Conservation (phyloP, 441 rosid species). For the Eruca vesicaria region DNA sequence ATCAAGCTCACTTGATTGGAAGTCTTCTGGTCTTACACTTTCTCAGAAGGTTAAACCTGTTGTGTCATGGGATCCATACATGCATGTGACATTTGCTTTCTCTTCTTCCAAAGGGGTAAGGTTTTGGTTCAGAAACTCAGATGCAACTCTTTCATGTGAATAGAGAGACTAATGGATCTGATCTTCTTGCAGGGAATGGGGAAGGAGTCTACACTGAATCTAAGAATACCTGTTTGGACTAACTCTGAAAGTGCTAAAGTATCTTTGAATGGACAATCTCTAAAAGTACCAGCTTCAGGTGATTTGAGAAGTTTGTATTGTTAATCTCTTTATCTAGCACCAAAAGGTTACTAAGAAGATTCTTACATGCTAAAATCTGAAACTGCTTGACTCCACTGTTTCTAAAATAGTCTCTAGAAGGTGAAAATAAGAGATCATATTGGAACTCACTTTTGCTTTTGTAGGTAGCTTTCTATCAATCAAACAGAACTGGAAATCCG, state of each 20-base stretch:
- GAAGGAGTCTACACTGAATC: conserved; percentile 58
- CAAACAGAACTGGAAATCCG: conserved; percentile 54
- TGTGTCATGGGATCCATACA: conserved; percentile 68
- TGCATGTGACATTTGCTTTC: conserved; percentile 54
- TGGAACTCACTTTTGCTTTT: conserved; percentile 5
- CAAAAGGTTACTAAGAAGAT: not conserved
- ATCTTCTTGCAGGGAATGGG: conserved; percentile 44
- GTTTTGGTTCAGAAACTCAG: not conserved
- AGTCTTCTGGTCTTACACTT: conserved; percentile 50
- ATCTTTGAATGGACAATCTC: conserved; percentile 49
- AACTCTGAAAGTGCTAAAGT: conserved; percentile 56
- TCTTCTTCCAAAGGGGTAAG: conserved; percentile 50
- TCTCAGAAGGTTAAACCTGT: conserved; percentile 71
- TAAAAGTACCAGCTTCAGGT: conserved; percentile 70
- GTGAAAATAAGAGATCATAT: not conserved
- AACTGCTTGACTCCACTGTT: not conserved
- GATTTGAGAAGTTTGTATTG: not conserved
- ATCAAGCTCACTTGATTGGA: conserved; percentile 83
- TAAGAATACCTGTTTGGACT: conserved; percentile 79
- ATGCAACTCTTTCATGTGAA: not conserved
- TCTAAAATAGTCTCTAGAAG: not conserved
- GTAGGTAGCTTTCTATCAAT: conserved; percentile 57
- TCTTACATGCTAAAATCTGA: not conserved
- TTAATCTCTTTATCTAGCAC: not conserved
- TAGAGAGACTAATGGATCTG: not conserved